Evolutionary conservation across 169 alveolate genomes (phyloP), one percentile per base, ranked within the genome.

Genomic region (Plasmodium knowlesi): DNA sequence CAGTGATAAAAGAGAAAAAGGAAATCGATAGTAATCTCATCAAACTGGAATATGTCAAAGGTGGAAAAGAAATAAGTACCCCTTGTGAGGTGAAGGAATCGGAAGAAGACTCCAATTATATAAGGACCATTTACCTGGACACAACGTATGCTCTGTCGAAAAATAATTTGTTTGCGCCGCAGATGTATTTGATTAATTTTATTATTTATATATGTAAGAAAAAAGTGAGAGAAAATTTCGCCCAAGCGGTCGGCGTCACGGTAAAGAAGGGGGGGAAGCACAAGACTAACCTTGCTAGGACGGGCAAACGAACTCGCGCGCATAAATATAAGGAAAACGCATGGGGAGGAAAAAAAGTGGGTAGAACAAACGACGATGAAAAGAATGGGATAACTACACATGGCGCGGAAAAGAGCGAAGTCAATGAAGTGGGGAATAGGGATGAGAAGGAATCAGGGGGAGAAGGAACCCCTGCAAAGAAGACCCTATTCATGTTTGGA

Each of bases 401-500:
- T 25, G 57, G n/a, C n/a, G 57, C 8, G 37, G 53, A 14, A 39
- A 37, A 80, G 5, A 80, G 32, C 61, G 61, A 39, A 80, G 12
- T n/a, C n/a, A 71, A 12, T 46, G 41, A 12, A 22, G 72, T 3
- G 57, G 25, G 9, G 61, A 73, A 9, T 9, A 12, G 50, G 32
- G 72, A 79, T 14, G 73, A 43, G 46, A 32, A 82, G 39, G 25
- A 37, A 0, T 22, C 5, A 2, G 10, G 16, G 46, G 22, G 71
- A 12, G 43, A 30, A 57, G 16, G 72, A 39, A 54, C 19, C 5
- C 6, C 22, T 19, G 16, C 32, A 0, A 88, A 83, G 12, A 91
- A 81, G 57, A 83, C 92, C 10, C 82, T 91, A 83, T 91, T 91
- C 82, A 39, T 91, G 83, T 91, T 91, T 61, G 95, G 95, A 19